Base-by-base conservation (phyloP, 202 grass and related monocot species). In the Alloteropsis angusta region DNA sequence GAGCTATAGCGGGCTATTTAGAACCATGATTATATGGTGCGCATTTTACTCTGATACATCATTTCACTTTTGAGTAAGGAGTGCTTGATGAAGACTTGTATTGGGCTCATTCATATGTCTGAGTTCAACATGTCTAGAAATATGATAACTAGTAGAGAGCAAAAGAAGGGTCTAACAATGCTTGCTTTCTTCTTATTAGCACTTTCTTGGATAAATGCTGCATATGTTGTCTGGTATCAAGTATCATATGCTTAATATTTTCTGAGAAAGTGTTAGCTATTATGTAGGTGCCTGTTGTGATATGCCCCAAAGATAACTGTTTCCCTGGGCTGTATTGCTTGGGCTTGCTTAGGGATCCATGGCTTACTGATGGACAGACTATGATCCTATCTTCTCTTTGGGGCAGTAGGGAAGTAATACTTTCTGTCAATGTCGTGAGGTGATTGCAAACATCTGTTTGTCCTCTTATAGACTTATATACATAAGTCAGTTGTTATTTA, bases 291-390 rank as follows among this genome's bases (percentile, higher is more conserved):
- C 83, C 89, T 6, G 62, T 90, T 77, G 88, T 98, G 38, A 88
- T 92, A 89, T 71, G 76, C 23, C 95, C 89, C 71, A 80, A 89
- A 44, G 81, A 89, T 52, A 86, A 83, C 55, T 81, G 75, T 54
- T 98, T 98, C 70, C 95, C 95, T 88, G 95, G 95, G 41, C 90
- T 98, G 22, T 98, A 98, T 42, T 88, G 81, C 57, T 87, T 15
- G 66, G 52, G 85, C 61, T 56, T 92, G 53, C 87, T 90, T 43
- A 63, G 85, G 63, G 62, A 84, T 85, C 95, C 91, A 78, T 98
- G 95, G 95, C 87, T 98, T 86, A 83, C 89, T 19, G 92, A 95
- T 87, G 92, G 92, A 76, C 72, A 41, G 35, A 95, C 95, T 81
- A 85, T 98, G 82, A 65, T 98, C 82, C 46, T 95, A 72, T 95